Percentiles rank a stretch among this genome's conserved stretches.
These are phyloP conservation scores for Magnaporthiopsis incrustans DNA, from an alignment of 2,329 filamentous ascomycete species.

Conservation along the genomic window DNA sequence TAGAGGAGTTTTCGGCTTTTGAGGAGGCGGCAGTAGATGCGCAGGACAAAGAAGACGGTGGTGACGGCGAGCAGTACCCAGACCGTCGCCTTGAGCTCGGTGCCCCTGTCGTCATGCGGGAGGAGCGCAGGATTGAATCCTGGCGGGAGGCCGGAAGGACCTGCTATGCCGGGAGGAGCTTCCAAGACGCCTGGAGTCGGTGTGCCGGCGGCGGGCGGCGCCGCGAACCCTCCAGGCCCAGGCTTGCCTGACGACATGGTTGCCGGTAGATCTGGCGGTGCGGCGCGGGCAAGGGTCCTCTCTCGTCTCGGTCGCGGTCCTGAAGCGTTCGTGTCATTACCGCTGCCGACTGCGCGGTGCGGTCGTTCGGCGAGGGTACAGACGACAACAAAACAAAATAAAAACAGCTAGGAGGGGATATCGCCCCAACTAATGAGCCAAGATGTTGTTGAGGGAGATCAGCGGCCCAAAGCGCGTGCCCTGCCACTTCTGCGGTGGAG, in stretches of 20 bases:
- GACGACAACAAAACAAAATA: background rate
- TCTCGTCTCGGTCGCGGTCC: background rate
- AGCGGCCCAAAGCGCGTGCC: background rate
- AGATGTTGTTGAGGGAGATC: background rate
- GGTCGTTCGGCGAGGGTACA: background rate
- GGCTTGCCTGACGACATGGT: background rate
- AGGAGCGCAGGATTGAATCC: background rate
- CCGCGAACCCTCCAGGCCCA: background rate
- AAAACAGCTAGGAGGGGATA: too few species aligned
- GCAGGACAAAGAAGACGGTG: conserved; percentile 15
- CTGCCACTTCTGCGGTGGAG: too few species aligned
- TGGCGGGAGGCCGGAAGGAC: too few species aligned
- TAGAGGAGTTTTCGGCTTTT: background rate
- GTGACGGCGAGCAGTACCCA: conserved; percentile 14
- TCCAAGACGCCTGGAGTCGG: background rate
- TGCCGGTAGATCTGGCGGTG: background rate
- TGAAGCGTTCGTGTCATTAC: background rate
- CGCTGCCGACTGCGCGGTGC: background rate
- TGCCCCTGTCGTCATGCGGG: conserved; percentile 13
- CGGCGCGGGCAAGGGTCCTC: background rate
- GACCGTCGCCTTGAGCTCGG: conserved; percentile 13
- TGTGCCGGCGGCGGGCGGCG: too few species aligned
- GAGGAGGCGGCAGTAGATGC: conserved; percentile 19
- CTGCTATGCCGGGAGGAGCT: too few species aligned
- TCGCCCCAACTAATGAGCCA: background rate